Base-by-base conservation (phyloP, 1,284 basidiomycete species). In the Athelia sp. region DNA sequence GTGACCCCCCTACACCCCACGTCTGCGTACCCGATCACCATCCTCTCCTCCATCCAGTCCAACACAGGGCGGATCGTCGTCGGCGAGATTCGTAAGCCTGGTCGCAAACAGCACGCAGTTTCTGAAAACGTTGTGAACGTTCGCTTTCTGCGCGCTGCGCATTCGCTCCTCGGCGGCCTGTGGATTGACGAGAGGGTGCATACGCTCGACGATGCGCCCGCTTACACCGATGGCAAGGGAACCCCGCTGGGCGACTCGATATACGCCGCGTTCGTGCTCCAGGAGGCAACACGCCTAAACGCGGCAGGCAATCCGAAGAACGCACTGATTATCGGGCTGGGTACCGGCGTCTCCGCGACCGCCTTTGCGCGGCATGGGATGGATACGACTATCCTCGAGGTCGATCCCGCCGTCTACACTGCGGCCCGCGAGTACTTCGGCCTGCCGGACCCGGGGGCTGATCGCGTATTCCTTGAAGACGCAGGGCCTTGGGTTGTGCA, bases 321-420 rank as follows among this genome's bases (percentile, higher is more conserved):
- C 54, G 88, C 82, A 1, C 68, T 91, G 50, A 70, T 89, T 42
- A 89, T 93, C 62, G 94, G 93, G 23, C 78, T 97, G 13, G 94
- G 94, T 11, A 76, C 80, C 15, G 94, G 94, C 3, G 84, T 90
- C 47, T 83, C 88, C 2, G 86, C 90, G 0, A 79, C 81, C 43
- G 78, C 88, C 0, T 82, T 95, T 57, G 70, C 79, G 42, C 72
- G 75, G 26, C 88, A 91, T 53, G 77, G 77, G 3, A 67, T 93
- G 17, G 70, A 75, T 2, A 82, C 84, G 1, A 88, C 89, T 1
- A 76, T 89, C 43, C 75, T 90, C 46, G 94, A 98, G 64, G 88
- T 95, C 52, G 94, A 97, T 64, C 84, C 88, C 22, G 84, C 79
- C 1, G 92, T 98, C 2, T 93, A 93, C 60, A 69, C 81, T n/a